A percentile compares a stretch with the other conserved stretches of the same genome.
phyloP scores from a whole-genome alignment of 257 asterid species.

The Solanum okadae region DNA sequence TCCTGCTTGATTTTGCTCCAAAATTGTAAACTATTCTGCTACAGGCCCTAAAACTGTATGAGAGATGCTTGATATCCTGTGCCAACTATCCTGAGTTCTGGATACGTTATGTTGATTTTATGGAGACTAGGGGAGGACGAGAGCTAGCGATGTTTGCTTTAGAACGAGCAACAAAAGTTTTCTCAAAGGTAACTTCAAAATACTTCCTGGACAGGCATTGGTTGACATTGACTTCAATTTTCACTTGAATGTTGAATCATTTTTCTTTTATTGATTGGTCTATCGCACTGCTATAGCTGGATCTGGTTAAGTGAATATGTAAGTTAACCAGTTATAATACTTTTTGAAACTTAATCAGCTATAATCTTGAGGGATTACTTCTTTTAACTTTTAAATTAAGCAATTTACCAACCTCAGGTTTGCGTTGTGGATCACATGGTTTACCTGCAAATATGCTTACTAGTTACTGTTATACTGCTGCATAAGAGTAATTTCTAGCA shows the following conservation, averaged over 20 bases:
- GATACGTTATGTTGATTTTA: slow-evolving; percentile 80
- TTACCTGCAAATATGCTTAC: not conserved
- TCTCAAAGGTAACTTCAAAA: slow-evolving; percentile 45
- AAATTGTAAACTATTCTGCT: not conserved
- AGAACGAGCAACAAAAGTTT: slow-evolving; percentile 64
- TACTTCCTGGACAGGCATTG: not conserved
- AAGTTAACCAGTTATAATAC: not conserved
- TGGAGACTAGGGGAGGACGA: slow-evolving; percentile 73
- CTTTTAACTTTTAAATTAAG: not conserved
- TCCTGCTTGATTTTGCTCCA: not conserved
- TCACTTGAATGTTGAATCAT: not conserved
- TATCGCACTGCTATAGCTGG: not conserved
- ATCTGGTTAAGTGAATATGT: not conserved
- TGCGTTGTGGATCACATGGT: not conserved
- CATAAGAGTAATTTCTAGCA: not conserved
- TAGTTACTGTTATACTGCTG: not conserved
- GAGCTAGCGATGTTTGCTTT: slow-evolving; percentile 70
- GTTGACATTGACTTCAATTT: not conserved
- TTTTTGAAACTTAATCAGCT: not conserved
- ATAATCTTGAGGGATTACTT: not conserved
- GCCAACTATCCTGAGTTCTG: slow-evolving; percentile 86
- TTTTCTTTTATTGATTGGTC: not conserved
- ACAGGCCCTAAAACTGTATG: slow-evolving; percentile 75
- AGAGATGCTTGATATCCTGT: slow-evolving; percentile 92
- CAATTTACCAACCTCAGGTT: not conserved